Evolutionary conservation across 176 grass and related monocot genomes (phyloP), one percentile per base, ranked within the genome.

Genomic region (Stipa capillata): DNA sequence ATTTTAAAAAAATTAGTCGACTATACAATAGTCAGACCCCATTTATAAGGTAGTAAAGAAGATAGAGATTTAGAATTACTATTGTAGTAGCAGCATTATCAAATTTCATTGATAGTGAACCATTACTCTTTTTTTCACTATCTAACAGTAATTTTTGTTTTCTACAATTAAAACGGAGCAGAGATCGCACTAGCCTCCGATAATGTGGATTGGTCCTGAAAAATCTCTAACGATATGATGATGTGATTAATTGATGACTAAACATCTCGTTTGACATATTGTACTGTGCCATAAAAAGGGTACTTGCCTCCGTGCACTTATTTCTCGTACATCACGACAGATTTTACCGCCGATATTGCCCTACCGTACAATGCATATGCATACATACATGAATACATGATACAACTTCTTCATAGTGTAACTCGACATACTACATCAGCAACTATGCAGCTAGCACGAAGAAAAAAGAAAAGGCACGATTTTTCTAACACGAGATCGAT

Each of bases 231-330:
- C 45, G 53, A 51, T n/a, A n/a, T n/a, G n/a, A 27, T 17, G 35
- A n/a, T n/a, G 16, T 7, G 35, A 65, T 71, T 52, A 44, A 16
- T 34, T 44, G 25, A 45, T 7, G 9, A n/a, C 69, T 72, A 35
- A 65, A 23, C 65, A 65, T 71, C 28, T 77, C n/a, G 28, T 55
- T 76, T 61, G 64, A 72, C 65, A 77, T 72, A 25, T 43, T 53
- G 43, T 7, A 47, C n/a, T 42, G 72, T 72, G 85, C 64, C 43
- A 73, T 87, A 27, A 56, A 89, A 77, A 89, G 43, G 80, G 61
- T 76, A 51, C 35, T 84, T 93, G 71, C 32, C 90, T 89, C 84
- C 56, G 45, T 72, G 87, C 87, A 87, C 76, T 93, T 87, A 93
- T 93, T 89, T 58, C 33, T 42, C 47, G 15, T 32, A 66, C 79